These are phyloP conservation scores for Tuber indicum DNA, from an alignment of 495 filamentous ascomycete genomes.

Conservation along the genomic window DNA sequence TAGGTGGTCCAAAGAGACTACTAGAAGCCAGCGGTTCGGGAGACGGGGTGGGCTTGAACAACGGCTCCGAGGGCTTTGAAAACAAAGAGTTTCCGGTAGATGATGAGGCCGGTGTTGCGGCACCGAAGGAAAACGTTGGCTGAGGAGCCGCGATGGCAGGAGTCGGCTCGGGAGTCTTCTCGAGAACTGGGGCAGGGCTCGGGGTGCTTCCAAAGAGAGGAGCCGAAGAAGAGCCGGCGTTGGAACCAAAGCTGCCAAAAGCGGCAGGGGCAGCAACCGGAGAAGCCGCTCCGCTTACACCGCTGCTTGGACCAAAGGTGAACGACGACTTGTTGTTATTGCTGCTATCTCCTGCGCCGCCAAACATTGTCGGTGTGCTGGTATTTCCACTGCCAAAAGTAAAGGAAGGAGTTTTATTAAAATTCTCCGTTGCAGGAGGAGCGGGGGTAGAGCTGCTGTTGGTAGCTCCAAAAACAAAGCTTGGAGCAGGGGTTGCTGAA, in stretches of 20 bases:
- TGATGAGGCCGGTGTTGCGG: constrained; percentile 24
- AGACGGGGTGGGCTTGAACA: constrained; percentile 26
- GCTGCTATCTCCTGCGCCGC: constrained; percentile 33
- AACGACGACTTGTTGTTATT: constrained; percentile 23
- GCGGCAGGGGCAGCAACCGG: constrained; percentile 21
- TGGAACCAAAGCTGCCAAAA: constrained; percentile 18
- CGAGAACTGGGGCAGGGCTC: constrained; percentile 16
- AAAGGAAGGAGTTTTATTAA: constrained; percentile 32
- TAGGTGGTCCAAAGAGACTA: constrained; percentile 23
- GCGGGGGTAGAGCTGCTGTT: constrained; percentile 14
- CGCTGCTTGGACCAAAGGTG: constrained; percentile 27
- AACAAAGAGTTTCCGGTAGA: constrained; percentile 20
- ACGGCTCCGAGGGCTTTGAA: constrained; percentile 20
- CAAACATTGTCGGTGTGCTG: constrained; percentile 22
- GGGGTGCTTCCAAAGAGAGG: constrained; percentile 15
- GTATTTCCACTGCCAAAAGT: constrained; percentile 17
- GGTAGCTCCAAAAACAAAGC: constrained; percentile 24
- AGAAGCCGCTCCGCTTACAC: constrained; percentile 5
- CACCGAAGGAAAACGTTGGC: constrained; percentile 27
- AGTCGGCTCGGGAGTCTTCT: constrained; percentile 24
- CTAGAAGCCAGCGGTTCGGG: constrained; percentile 20
- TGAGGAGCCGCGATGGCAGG: constrained; percentile 19
- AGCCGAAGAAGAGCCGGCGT: constrained; percentile 15
- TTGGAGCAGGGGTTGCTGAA: constrained; percentile 19
- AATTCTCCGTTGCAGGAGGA: constrained; percentile 14